Percentiles rank a stretch among this genome's conserved stretches.
These are phyloP conservation scores for Cladochytrium replicatum DNA, from an alignment of 192 early-diverging fungal genomes.

Conservation along the genomic window DNA sequence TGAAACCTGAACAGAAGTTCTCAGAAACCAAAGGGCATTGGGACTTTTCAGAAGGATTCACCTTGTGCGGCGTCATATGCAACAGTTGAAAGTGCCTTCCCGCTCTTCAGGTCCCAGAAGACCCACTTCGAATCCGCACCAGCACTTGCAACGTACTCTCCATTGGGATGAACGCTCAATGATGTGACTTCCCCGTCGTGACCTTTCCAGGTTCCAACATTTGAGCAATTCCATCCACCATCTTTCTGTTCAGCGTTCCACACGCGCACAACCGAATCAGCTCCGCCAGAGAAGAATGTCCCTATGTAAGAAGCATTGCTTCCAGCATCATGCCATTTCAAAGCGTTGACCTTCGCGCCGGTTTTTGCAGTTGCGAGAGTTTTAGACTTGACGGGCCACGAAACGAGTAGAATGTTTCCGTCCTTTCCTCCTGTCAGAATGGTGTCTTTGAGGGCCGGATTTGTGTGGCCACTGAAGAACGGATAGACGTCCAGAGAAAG, in stretches of 20 bases:
- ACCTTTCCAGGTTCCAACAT: constrained; percentile 25
- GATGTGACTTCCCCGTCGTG: constrained; percentile 64
- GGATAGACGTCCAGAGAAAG: constrained; percentile 8
- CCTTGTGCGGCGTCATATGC: constrained; percentile 35
- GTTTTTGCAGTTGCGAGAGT: too few species aligned
- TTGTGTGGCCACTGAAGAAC: constrained; percentile 8
- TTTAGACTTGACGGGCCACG: too few species aligned
- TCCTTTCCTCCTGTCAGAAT: constrained; percentile 72
- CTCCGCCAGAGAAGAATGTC: constrained; percentile 60
- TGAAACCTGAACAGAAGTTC: constrained; percentile 41
- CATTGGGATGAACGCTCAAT: constrained; percentile 68
- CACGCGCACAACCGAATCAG: constrained; percentile 73
- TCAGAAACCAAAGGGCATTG: too few species aligned
- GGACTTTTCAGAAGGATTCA: too few species aligned
- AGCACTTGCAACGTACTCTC: constrained; percentile 68
- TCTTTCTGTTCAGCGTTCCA: constrained; percentile 23
- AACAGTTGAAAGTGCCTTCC: constrained; percentile 37
- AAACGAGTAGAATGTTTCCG: constrained; percentile 66
- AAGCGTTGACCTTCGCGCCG: constrained; percentile 62
- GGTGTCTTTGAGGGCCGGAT: too few species aligned
- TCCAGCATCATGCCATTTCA: constrained; percentile 51
- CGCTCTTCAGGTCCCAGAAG: constrained; percentile 62
- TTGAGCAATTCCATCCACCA: constrained; percentile 1
- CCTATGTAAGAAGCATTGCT: constrained; percentile 32
- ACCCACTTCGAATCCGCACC: constrained; percentile 70